Percentiles rank a stretch among this genome's conserved stretches.
These are phyloP conservation scores for Solanum peruvianum DNA, from an alignment of 257 asterid genomes.

Conservation along the genomic window DNA sequence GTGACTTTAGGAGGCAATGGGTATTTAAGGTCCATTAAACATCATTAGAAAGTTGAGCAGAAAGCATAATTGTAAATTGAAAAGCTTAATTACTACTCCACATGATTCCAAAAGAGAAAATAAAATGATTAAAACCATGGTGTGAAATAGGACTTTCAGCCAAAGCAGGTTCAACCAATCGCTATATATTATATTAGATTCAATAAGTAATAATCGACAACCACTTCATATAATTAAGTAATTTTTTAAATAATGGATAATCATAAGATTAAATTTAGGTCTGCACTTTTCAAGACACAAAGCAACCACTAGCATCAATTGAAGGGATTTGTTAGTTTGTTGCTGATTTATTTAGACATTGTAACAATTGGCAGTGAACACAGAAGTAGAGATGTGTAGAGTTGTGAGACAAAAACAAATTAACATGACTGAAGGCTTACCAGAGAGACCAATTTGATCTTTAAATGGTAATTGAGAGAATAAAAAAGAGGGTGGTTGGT, in stretches of 20 bases:
- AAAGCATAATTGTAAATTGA: background rate
- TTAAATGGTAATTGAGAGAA: background rate
- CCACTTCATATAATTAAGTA: background rate
- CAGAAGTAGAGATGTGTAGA: background rate
- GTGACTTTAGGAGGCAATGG: background rate
- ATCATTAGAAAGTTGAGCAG: background rate
- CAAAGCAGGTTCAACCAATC: background rate
- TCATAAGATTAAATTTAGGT: background rate
- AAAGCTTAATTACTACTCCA: background rate
- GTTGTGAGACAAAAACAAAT: background rate
- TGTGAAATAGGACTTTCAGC: background rate
- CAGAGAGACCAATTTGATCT: background rate
- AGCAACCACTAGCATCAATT: background rate
- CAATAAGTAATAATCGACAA: background rate
- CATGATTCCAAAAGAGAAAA: background rate
- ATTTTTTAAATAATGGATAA: background rate
- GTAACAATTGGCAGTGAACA: background rate
- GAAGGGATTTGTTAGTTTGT: background rate
- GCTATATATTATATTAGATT: background rate
- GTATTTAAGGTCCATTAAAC: background rate
- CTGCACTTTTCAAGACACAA: background rate
- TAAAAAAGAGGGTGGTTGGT: background rate
- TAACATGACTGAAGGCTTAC: background rate
- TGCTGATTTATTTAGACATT: background rate
- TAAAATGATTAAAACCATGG: background rate